phyloP scores from a whole-genome alignment of 2,329 filamentous ascomycete species.

The Cordyceps pruinosa region DNA sequence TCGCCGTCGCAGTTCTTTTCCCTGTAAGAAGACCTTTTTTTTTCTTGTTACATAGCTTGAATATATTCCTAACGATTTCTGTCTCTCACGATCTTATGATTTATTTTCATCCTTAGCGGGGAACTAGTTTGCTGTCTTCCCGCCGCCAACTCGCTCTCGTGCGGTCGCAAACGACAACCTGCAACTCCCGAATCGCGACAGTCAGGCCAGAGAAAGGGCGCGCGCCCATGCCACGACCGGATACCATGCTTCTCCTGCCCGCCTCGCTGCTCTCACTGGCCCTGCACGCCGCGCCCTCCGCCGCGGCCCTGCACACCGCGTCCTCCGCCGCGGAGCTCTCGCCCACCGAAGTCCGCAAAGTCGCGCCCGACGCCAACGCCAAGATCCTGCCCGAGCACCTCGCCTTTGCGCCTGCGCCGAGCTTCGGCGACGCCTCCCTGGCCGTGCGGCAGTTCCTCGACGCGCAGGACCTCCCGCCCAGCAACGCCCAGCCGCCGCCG shows the following conservation, averaged over 20 bases:
- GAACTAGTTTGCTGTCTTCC: neutral
- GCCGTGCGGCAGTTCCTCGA: conserved; percentile 25
- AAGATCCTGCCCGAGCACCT: conserved; percentile 68
- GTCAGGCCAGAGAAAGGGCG: neutral
- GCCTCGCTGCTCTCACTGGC: conserved; percentile 41
- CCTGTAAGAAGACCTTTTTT: neutral
- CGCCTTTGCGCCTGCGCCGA: conserved; percentile 36
- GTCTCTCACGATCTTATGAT: neutral
- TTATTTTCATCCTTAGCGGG: neutral
- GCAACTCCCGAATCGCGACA: neutral
- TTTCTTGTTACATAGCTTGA: neutral
- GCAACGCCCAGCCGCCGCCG: conserved; percentile 17
- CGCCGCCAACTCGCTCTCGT: neutral
- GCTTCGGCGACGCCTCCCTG: conserved; percentile 24
- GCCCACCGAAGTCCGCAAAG: conserved; percentile 64
- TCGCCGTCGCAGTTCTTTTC: no score
- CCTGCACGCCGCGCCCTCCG: conserved; percentile 28
- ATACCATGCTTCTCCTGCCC: conserved; percentile 32
- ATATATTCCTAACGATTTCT: neutral
- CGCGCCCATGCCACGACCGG: conserved; percentile 33
- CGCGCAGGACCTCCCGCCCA: conserved; percentile 19
- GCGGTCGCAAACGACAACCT: neutral
- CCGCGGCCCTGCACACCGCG: conserved; percentile 30
- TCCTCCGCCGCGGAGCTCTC: conserved; percentile 28
- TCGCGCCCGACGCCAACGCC: conserved; percentile 61